These are phyloP conservation scores for Boletus rufocinnamomeus DNA, from an alignment of 768 basidiomycete genomes.

Conservation along the genomic window DNA sequence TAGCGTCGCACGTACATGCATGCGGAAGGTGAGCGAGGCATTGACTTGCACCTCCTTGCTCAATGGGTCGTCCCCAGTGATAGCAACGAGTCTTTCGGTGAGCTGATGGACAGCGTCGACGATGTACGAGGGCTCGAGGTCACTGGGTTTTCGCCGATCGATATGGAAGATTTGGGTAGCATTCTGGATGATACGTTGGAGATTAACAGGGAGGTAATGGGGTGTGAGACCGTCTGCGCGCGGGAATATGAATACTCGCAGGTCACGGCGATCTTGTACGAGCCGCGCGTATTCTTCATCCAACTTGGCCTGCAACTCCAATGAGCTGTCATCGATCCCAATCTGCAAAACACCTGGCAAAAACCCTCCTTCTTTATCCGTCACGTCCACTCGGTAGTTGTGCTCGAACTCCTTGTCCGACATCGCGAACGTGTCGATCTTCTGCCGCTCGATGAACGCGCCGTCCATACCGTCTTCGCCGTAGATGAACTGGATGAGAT, in stretches of 20 bases:
- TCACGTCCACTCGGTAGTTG: constrained; percentile 93
- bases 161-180: constrained; percentile 97
- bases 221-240: constrained; percentile 66
- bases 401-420: constrained; percentile 84
- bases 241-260: constrained; percentile 86
- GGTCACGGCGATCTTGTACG: constrained; percentile 67
- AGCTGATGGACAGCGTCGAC: constrained; percentile 77
- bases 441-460: constrained; percentile 95
- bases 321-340: constrained; percentile 81
- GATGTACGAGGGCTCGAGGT: constrained; percentile 86
- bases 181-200: constrained; percentile 94
- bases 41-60: constrained; percentile 82
- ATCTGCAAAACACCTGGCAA: constrained; percentile 78
- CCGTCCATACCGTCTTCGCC: constrained; percentile 99
- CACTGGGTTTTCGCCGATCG: constrained; percentile 89
- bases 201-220: constrained; percentile 93
- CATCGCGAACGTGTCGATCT: constrained; percentile 84
- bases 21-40: constrained; percentile 88
- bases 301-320: constrained; percentile 79
- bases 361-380: constrained; percentile 80
- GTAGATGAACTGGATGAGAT: constrained; percentile 94
- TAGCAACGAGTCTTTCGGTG: constrained; percentile 75
- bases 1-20: constrained; percentile 89
- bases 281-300: constrained; percentile 77
- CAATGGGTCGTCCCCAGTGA: constrained; percentile 82